Percentiles rank a stretch among this genome's conserved stretches.
Evolutionary conservation across 345 rosid species (phyloP).

Genomic region (Lepidium aucheri): DNA sequence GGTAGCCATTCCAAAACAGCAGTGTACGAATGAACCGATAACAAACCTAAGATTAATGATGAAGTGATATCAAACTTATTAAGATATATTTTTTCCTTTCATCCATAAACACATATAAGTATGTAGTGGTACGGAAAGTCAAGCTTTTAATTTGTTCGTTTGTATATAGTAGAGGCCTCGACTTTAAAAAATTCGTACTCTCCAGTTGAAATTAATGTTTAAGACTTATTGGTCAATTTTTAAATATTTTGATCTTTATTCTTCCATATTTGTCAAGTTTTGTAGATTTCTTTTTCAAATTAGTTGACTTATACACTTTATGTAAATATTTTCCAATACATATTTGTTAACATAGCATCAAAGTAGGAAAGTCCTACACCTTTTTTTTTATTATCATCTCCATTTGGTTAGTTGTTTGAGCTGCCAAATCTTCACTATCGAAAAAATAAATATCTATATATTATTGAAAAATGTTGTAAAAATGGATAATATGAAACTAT

Average conservation of each 20-base stretch:
- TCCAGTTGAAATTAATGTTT: neutral
- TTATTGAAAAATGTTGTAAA: neutral
- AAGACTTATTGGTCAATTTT: neutral
- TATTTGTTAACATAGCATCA: neutral
- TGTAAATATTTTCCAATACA: neutral
- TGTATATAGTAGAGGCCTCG: neutral
- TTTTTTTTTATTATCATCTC: too few species aligned
- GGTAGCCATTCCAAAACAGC: neutral
- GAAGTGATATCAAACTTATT: too few species aligned
- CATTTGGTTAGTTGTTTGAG: too few species aligned
- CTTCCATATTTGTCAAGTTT: neutral
- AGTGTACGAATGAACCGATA: too few species aligned
- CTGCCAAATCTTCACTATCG: neutral
- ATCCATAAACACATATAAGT: neutral
- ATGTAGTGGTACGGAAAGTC: neutral
- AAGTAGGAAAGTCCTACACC: too few species aligned
- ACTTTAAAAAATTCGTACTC: neutral
- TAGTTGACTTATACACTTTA: neutral
- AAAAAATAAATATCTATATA: too few species aligned
- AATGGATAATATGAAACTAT: neutral
- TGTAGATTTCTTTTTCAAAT: neutral
- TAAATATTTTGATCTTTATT: neutral
- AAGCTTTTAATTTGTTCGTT: neutral
- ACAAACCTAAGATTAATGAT: too few species aligned
- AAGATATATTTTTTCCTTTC: too few species aligned